These are phyloP conservation scores for Pseudogymnoascus sp. DNA, from an alignment of 2,329 filamentous ascomycete species.

Conservation along the genomic window DNA sequence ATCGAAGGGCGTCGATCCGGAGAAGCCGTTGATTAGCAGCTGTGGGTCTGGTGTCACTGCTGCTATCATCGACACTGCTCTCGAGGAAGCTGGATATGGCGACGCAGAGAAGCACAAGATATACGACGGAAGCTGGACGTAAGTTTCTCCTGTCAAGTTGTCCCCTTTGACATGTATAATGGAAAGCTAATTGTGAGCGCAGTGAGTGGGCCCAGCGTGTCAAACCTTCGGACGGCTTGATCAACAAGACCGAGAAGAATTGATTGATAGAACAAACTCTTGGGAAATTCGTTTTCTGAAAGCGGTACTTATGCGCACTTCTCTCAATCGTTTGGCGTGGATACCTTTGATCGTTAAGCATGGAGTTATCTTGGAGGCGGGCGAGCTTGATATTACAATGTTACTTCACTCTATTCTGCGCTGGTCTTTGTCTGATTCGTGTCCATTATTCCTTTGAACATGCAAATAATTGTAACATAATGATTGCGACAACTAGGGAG, in stretches of 20 bases:
- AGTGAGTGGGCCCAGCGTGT: constrained; percentile 64
- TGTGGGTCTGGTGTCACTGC: constrained; percentile 95
- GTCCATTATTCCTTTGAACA: background rate
- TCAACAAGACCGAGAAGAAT: constrained; percentile 41
- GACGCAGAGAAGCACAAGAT: constrained; percentile 60
- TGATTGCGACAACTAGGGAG: background rate
- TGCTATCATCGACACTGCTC: constrained; percentile 78
- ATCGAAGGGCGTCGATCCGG: constrained; percentile 69
- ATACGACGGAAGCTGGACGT: constrained; percentile 98
- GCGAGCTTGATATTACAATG: background rate
- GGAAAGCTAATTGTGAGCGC: constrained; percentile 13
- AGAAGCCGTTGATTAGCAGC: constrained; percentile 74
- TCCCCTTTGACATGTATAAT: background rate
- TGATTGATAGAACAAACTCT: background rate
- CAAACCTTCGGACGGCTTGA: constrained; percentile 53
- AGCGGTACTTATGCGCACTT: background rate
- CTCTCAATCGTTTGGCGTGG: constrained; percentile 8
- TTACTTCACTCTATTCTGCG: background rate
- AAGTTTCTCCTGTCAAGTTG: constrained; percentile 37
- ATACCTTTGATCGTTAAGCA: constrained; percentile 1
- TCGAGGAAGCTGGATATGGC: constrained; percentile 71
- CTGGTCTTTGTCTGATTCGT: background rate
- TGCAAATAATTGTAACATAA: background rate
- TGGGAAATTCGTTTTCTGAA: background rate
- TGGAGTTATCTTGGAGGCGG: constrained; percentile 7